Percentiles rank a stretch among this genome's conserved stretches.
Evolutionary conservation across 371 early-diverging fungal species (phyloP).

Genomic region (Mucor irregularis): DNA sequence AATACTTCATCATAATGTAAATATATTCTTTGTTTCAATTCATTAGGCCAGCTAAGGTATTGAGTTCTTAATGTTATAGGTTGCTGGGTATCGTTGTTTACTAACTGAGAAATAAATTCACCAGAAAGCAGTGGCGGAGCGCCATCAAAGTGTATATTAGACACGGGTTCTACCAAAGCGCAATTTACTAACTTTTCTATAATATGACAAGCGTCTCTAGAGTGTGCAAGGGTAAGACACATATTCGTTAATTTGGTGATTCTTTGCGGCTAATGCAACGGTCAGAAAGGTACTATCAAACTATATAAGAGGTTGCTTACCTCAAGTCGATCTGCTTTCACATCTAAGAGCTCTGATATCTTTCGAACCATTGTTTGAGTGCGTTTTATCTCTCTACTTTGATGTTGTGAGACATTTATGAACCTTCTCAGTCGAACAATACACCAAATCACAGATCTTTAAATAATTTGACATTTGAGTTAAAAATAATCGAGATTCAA

Average conservation of each 20-base stretch:
- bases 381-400: neutral
- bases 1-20: slow-evolving; percentile 4
- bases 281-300: neutral
- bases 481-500: neutral
- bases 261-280: neutral
- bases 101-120: slow-evolving; percentile 1
- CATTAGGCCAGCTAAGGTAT: slow-evolving; percentile 8
- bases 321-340: neutral
- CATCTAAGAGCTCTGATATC: neutral
- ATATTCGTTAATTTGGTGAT: neutral
- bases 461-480: no score
- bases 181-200: slow-evolving; percentile 10
- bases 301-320: neutral
- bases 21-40: slow-evolving; percentile 7
- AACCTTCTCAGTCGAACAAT: slow-evolving; percentile 15
- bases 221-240: slow-evolving; percentile 3
- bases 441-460: slow-evolving; percentile 20
- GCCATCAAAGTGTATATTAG: neutral
- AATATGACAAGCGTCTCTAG: neutral
- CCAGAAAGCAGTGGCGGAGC: neutral
- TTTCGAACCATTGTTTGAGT: neutral
- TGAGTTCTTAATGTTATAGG: neutral
- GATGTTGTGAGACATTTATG: neutral
- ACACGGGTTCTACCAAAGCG: neutral
- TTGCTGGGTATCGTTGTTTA: neutral